Conservation (phyloP, 805 yeast species). For the Hanseniaspora pseudoguilliermondii region DNA sequence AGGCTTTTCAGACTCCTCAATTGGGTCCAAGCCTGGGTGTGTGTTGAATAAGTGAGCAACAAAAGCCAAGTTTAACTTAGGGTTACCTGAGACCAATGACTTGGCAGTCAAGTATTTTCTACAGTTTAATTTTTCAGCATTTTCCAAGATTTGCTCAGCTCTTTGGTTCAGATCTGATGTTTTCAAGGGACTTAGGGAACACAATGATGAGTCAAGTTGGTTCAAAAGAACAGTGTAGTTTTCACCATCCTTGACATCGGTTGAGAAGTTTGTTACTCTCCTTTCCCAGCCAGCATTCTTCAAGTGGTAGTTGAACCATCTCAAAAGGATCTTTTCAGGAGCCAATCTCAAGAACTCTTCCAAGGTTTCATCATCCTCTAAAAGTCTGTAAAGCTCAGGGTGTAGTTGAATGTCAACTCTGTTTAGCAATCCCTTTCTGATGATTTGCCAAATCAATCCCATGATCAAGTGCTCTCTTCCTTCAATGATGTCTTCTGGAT, state of each 20-base stretch:
- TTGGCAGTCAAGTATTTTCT: slow-evolving; percentile 91
- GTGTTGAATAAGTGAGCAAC: slow-evolving; percentile 96
- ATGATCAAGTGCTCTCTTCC: slow-evolving; percentile 86
- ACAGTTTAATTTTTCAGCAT: slow-evolving; percentile 84
- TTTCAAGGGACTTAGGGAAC: slow-evolving; percentile 74
- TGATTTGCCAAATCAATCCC: slow-evolving; percentile 94
- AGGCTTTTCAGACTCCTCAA: slow-evolving; percentile 78
- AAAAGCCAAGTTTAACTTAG: slow-evolving; percentile 89
- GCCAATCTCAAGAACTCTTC: slow-evolving; percentile 94
- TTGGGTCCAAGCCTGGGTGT: slow-evolving; percentile 90
- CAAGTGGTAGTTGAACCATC: slow-evolving; percentile 96
- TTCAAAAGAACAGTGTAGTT: slow-evolving; percentile 79
- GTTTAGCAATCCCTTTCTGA: slow-evolving; percentile 85
- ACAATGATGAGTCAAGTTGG: slow-evolving; percentile 72
- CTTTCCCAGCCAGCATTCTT: slow-evolving; percentile 84
- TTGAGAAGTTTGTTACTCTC: slow-evolving; percentile 72
- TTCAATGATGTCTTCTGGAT: slow-evolving; percentile 86
- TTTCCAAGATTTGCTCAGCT: slow-evolving; percentile 73
- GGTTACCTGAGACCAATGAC: slow-evolving; percentile 88
- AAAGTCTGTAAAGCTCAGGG: slow-evolving; percentile 86
- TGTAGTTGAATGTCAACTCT: slow-evolving; percentile 93
- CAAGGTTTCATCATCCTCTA: slow-evolving; percentile 92
- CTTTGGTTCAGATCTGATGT: slow-evolving; percentile 61
- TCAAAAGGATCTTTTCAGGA: slow-evolving; percentile 88
- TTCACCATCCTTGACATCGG: slow-evolving; percentile 89